Conservation (phyloP, 495 filamentous ascomycete genomes). For the Penicillium maclennaniae region DNA sequence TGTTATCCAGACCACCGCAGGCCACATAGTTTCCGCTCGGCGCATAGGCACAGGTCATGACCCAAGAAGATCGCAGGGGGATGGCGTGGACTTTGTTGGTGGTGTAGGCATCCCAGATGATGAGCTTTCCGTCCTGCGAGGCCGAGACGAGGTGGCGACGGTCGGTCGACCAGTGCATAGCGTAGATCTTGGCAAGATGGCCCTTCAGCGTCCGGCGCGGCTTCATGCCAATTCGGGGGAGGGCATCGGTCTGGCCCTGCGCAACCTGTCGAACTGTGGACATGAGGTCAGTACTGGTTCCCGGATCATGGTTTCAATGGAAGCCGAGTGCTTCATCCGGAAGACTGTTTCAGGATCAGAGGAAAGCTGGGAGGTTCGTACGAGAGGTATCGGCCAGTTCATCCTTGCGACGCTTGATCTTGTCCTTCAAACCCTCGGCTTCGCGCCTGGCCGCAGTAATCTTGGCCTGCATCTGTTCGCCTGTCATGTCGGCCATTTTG, state of each 20-base stretch:
- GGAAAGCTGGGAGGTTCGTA: slow-evolving; percentile 51
- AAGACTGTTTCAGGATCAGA: slow-evolving; percentile 1
- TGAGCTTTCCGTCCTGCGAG: slow-evolving; percentile 98
- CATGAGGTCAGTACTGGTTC: slow-evolving; percentile 16
- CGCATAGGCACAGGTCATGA: slow-evolving; percentile 99
- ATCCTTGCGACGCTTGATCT: slow-evolving; percentile 99
- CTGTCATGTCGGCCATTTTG: slow-evolving; percentile 61
- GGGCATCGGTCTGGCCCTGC: slow-evolving; percentile 76
- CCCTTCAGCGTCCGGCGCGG: slow-evolving; percentile 92
- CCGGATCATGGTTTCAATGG: not conserved
- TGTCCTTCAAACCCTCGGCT: slow-evolving; percentile 95
- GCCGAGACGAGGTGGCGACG: slow-evolving; percentile 96
- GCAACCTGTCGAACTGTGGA: slow-evolving; percentile 84
- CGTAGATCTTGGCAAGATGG: slow-evolving; percentile 98
- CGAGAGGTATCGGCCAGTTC: slow-evolving; percentile 95
- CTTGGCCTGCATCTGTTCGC: slow-evolving; percentile 75
- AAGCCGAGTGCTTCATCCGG: not conserved
- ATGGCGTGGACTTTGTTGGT: slow-evolving; percentile 99
- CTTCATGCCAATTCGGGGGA: slow-evolving; percentile 94
- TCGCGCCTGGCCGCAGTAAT: slow-evolving; percentile 96
- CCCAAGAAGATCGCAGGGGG: slow-evolving; percentile 96
- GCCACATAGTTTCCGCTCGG: slow-evolving; percentile 98
- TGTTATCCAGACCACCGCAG: slow-evolving; percentile 97
- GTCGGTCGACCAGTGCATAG: slow-evolving; percentile 99
- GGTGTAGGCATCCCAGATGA: slow-evolving; percentile 99